Evolutionary conservation across 2,329 filamentous ascomycete species (phyloP), one percentile per base, ranked within the genome.

Genomic region (Aquanectria penicillioides): DNA sequence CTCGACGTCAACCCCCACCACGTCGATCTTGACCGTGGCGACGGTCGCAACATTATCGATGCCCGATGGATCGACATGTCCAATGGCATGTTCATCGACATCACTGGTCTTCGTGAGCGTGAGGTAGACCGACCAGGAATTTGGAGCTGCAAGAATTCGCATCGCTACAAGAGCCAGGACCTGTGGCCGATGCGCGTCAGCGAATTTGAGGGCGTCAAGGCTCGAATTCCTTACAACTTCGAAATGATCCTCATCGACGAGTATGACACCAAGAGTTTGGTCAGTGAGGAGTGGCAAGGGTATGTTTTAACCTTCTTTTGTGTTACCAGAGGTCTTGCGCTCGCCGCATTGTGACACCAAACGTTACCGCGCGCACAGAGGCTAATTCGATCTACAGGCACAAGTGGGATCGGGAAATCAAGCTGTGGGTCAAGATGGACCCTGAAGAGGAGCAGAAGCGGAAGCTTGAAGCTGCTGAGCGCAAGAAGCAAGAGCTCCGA

Each of bases 31-130:
- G 80, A 81, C 22, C 81, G 86, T 18, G 88, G 88, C 37, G 83
- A 90, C 67, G 91, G 91, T 15, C 78, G 82, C 71, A 96, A 96
- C 72, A 84, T 95, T 54, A 95, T 95, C 68, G 92, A 95, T 75
- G 92, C 89, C 20, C 84, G 92, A 40, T 96, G 91, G 90, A 91
- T 95, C 70, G 91, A 95, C 74, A 83, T 83, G 57, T 75, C 78
- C 53, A 95, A 89, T 67, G 92, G 92, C 43, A 82, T 94, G 69
- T 96, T 91, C 74, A 88, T 95, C 73, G 92, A 95, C 74, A 93
- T 96, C 69, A 95, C 92, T 1, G 91, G 86, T 11, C 77, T 95
- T 29, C 85, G 86, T 47, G 89, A 93, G 77, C 85, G 89, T 17
- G 81, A 92, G 26, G 78, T 79, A 13, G 74, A 74, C 2, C 68